These are phyloP conservation scores for Pistacia atlantica DNA, from an alignment of 345 rosid species.

Conservation along the genomic window DNA sequence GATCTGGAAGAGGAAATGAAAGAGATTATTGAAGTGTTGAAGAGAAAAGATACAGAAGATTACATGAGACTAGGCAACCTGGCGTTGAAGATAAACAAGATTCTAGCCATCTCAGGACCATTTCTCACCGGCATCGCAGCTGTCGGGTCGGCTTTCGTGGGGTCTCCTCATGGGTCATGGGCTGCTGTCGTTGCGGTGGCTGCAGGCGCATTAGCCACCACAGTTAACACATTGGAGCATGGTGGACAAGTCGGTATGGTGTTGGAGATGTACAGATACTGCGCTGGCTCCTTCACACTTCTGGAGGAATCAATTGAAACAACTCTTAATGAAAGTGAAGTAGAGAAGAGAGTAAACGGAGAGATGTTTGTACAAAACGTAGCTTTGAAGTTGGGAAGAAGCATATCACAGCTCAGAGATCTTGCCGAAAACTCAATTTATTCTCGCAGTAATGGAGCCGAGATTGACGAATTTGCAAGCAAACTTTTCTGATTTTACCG, in stretches of 20 bases:
- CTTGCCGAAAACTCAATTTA: conserved; percentile 34
- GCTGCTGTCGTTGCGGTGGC: conserved; percentile 31
- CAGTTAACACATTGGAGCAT: conserved; percentile 45
- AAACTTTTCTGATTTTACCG: conserved; percentile 32
- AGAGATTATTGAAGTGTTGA: conserved; percentile 36
- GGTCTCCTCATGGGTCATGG: conserved; percentile 8
- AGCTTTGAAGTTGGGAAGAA: conserved; percentile 47
- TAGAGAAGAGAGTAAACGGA: conserved; percentile 37
- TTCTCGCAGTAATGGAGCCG: conserved; percentile 14
- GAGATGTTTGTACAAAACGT: conserved; percentile 44
- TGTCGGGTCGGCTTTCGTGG: conserved; percentile 24
- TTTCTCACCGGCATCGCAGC: conserved; percentile 43
- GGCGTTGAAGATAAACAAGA: conserved; percentile 43
- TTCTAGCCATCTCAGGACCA: conserved; percentile 46
- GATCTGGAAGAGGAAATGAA: conserved; percentile 43
- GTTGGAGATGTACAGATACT: conserved; percentile 55
- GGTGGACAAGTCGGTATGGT: conserved; percentile 59
- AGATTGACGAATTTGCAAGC: conserved; percentile 45
- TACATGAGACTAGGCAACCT: conserved; percentile 42
- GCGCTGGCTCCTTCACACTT: conserved; percentile 40
- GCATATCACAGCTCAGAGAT: conserved; percentile 44
- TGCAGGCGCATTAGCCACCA: conserved; percentile 37
- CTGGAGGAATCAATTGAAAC: conserved; percentile 38
- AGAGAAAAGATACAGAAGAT: conserved; percentile 40
- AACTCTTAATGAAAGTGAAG: conserved; percentile 19